phyloP scores from a whole-genome alignment of 1,284 basidiomycete genomes.

The Laetiporus sulphureus region DNA sequence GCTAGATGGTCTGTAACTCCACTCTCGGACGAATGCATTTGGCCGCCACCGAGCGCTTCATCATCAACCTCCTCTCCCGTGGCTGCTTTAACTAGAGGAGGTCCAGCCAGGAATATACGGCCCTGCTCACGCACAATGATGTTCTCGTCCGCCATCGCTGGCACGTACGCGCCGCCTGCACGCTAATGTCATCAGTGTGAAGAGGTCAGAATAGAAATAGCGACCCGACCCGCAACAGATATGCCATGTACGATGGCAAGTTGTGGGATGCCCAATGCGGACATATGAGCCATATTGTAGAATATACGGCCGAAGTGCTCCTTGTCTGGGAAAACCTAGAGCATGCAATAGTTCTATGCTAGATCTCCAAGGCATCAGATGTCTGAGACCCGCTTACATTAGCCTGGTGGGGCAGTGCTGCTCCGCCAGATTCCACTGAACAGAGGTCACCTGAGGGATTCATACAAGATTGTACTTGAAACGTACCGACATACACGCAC shows the following conservation, averaged over 20 bases:
- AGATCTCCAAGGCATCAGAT: too few relatives aligned
- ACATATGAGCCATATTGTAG: slow-evolving; percentile 97
- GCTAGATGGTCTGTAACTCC: slow-evolving; percentile 94
- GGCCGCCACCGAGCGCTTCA: slow-evolving; percentile 85
- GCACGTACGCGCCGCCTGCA: slow-evolving; percentile 84
- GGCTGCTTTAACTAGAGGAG: slow-evolving; percentile 91
- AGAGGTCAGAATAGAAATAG: background rate
- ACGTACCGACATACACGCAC: slow-evolving; percentile 84
- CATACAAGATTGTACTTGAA: background rate
- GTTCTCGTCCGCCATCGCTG: slow-evolving; percentile 95
- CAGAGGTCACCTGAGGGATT: background rate
- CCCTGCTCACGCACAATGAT: slow-evolving; percentile 94
- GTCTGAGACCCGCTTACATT: slow-evolving; percentile 61
- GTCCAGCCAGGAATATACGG: slow-evolving; percentile 92
- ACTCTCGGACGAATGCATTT: slow-evolving; percentile 92
- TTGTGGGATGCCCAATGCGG: slow-evolving; percentile 85
- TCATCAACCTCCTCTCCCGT: slow-evolving; percentile 93
- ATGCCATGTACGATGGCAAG: slow-evolving; percentile 93
- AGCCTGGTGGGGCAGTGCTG: slow-evolving; percentile 88
- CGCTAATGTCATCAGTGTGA: slow-evolving; percentile 23
- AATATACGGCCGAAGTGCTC: slow-evolving; percentile 96
- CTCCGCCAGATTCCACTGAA: slow-evolving; percentile 88
- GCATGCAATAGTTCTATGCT: too few relatives aligned
- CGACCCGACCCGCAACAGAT: slow-evolving; percentile 67
- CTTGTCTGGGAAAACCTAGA: slow-evolving; percentile 75